phyloP scores from a whole-genome alignment of 768 basidiomycete species.

The Hirschioporus abietinus region DNA sequence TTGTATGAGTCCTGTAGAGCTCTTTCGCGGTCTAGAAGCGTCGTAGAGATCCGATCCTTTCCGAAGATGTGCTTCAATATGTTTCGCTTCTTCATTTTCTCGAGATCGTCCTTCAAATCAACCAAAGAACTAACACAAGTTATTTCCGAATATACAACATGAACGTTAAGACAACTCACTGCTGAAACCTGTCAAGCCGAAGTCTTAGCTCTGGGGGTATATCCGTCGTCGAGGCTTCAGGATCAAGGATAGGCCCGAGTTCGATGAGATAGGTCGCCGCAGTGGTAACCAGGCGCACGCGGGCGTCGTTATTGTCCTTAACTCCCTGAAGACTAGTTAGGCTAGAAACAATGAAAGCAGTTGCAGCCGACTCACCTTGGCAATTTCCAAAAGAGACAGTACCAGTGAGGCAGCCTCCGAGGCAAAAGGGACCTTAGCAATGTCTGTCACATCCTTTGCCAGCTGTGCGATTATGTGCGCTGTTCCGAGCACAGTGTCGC shows the following conservation, averaged over 20 bases:
- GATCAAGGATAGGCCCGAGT: not conserved
- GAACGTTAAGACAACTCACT: not conserved
- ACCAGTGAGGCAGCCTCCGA: not conserved
- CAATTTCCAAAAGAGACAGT: not conserved
- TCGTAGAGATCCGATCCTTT: not conserved
- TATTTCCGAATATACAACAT: not conserved
- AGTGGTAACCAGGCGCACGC: not conserved
- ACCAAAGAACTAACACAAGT: not conserved
- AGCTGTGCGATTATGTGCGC: not conserved
- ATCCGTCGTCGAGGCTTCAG: not conserved
- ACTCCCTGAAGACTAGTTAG: not conserved
- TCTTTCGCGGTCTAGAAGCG: not conserved
- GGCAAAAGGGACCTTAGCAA: not conserved
- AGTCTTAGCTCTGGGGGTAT: not conserved
- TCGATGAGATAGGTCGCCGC: not conserved
- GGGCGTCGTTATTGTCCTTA: not conserved
- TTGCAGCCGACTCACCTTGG: not conserved
- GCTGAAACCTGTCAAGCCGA: not conserved
- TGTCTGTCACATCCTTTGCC: not conserved
- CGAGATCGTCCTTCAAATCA: not conserved
- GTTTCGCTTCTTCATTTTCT: not conserved
- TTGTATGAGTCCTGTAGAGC: not conserved
- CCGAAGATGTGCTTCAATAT: not conserved
- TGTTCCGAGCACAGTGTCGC: not conserved
- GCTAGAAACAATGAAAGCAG: not conserved